Conservation (phyloP, 73 alveolate genomes). For the Blepharisma japonicum region DNA sequence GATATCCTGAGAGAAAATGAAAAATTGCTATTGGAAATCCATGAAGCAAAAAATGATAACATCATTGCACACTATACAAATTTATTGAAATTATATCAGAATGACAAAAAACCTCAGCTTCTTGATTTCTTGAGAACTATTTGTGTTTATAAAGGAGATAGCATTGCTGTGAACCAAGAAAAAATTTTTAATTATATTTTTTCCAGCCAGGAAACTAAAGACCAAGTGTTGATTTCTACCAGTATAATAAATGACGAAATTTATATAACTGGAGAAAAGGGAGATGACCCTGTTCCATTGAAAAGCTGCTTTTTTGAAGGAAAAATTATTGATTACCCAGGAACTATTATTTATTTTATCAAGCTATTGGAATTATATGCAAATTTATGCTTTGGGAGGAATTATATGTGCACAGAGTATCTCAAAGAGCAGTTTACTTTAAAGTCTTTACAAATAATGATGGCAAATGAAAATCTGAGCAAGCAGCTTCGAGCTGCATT, state of each 20-base stretch:
- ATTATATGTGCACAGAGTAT: conserved; percentile 24
- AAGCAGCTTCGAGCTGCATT: conserved; percentile 27
- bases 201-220: neutral
- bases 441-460: neutral
- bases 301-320: conserved; percentile 15
- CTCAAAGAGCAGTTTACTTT: conserved; percentile 23
- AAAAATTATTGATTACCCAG: neutral
- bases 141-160: conserved; percentile 28
- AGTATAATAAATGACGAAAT: neutral
- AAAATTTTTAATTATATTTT: neutral
- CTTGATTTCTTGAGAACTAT: conserved; percentile 5
- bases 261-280: neutral
- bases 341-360: conserved; percentile 7
- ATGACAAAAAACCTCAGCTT: conserved; percentile 25
- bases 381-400: conserved; percentile 10
- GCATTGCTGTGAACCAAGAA: conserved; percentile 28
- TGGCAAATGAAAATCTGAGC: conserved; percentile 13
- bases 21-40: conserved; percentile 6
- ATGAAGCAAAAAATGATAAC: neutral
- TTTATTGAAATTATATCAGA: neutral
- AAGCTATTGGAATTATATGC: conserved; percentile 9
- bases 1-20: conserved; percentile 3
- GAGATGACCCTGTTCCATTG: conserved; percentile 5
- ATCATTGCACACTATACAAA: neutral
- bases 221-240: conserved; percentile 5